A percentile compares a stretch with the other conserved stretches of the same genome.
Evolutionary conservation across 2,329 filamentous ascomycete genomes (phyloP).

Genomic region (Colletotrichum liaoningense): DNA sequence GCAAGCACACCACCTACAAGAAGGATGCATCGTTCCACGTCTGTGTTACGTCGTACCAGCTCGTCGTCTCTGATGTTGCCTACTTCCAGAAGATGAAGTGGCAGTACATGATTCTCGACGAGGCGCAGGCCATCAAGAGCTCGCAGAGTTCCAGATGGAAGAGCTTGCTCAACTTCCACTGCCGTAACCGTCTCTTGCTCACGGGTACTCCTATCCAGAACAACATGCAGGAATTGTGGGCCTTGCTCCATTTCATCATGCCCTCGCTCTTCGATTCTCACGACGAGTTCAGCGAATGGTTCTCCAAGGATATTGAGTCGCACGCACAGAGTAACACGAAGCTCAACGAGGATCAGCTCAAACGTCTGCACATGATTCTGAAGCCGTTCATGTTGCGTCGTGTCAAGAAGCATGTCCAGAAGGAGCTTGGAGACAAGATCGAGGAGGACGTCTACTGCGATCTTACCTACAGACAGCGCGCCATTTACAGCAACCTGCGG

Average conservation of each 20-base stretch:
- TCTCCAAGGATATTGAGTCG: constrained; percentile 96
- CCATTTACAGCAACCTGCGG: constrained; percentile 90
- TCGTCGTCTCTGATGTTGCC: constrained; percentile 94
- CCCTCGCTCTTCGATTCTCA: constrained; percentile 97
- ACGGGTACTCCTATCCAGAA: constrained; percentile 99
- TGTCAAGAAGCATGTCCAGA: constrained; percentile 99
- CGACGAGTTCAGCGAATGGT: constrained; percentile 94
- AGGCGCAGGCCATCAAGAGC: constrained; percentile 99
- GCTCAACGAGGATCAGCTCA: constrained; percentile 96
- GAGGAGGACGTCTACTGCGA: constrained; percentile 97
- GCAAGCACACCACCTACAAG: constrained; percentile 95
- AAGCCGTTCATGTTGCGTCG: constrained; percentile 99
- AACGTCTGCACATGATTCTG: constrained; percentile 97
- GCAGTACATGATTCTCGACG: constrained; percentile 99
- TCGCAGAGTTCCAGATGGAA: constrained; percentile 98
- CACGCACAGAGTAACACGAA: constrained; percentile 99
- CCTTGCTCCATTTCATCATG: constrained; percentile 98
- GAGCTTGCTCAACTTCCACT: constrained; percentile 91
- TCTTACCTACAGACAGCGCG: constrained; percentile 93
- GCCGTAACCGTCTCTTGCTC: constrained; percentile 90
- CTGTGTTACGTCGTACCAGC: constrained; percentile 94
- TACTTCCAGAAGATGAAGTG: constrained; percentile 99
- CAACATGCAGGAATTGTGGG: constrained; percentile 99
- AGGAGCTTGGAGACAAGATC: constrained; percentile 98
- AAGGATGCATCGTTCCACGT: constrained; percentile 96